Evolutionary conservation across 805 yeast genomes (phyloP).

Genomic region (Wilhelminamyces savonicus): DNA sequence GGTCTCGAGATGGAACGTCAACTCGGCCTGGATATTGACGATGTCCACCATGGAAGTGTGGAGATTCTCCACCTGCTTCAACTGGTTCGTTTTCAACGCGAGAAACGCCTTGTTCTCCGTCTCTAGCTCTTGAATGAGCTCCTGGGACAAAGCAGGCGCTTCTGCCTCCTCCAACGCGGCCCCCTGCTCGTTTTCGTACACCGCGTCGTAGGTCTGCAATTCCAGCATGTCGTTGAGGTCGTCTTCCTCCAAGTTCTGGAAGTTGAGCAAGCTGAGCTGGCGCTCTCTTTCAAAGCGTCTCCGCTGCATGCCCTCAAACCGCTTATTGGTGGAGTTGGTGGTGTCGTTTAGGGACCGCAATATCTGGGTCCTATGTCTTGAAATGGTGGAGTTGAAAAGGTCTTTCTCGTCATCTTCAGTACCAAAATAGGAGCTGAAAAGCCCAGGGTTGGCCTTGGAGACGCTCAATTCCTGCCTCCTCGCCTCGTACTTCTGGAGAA

Average conservation of each 20-base stretch:
- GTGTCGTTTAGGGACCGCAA: slow-evolving; percentile 42
- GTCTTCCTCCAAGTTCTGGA: slow-evolving; percentile 35
- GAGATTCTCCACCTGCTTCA: slow-evolving; percentile 53
- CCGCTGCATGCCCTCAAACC: slow-evolving; percentile 44
- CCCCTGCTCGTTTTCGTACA: slow-evolving; percentile 5
- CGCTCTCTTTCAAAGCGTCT: slow-evolving; percentile 39
- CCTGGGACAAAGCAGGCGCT: slow-evolving; percentile 30
- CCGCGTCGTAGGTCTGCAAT: slow-evolving; percentile 5
- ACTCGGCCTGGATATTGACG: slow-evolving; percentile 65
- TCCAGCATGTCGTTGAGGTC: slow-evolving; percentile 7
- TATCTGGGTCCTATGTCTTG: slow-evolving; percentile 42
- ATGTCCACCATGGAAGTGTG: slow-evolving; percentile 67
- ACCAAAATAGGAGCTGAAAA: slow-evolving; percentile 1
- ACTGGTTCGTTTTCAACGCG: slow-evolving; percentile 51
- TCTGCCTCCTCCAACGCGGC: slow-evolving; percentile 1
- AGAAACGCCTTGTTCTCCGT: slow-evolving; percentile 54
- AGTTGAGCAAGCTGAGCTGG: slow-evolving; percentile 29
- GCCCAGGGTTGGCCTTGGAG: too few relatives aligned
- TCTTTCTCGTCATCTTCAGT: slow-evolving; percentile 8
- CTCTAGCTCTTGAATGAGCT: slow-evolving; percentile 53
- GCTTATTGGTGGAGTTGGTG: slow-evolving; percentile 35
- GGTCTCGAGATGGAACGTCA: slow-evolving; percentile 61
- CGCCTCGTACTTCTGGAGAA: slow-evolving; percentile 46
- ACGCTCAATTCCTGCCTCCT: slow-evolving; percentile 23
- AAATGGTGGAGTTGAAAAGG: slow-evolving; percentile 26